phyloP scores from a whole-genome alignment of 2,329 filamentous ascomycete genomes.

The Blastomyces percursus region DNA sequence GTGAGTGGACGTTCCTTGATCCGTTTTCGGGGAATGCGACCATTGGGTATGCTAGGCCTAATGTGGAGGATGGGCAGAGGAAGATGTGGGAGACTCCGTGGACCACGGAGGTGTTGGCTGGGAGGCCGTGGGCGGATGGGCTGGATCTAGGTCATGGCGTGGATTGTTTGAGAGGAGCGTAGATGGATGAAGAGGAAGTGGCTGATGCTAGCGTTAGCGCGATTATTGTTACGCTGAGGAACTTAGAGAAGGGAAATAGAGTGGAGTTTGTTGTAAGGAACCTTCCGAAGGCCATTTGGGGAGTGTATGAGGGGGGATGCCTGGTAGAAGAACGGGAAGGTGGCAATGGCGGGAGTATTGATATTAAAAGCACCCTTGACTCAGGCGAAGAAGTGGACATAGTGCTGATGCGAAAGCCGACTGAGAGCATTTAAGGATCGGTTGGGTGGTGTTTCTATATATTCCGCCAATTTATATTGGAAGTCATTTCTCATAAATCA shows the following conservation, averaged over 20 bases:
- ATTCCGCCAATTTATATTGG: background rate
- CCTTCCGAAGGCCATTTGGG: background rate
- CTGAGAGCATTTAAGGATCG: background rate
- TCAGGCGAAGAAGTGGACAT: background rate
- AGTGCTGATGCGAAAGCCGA: background rate
- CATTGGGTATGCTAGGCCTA: conserved; percentile 29
- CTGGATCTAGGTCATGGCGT: background rate
- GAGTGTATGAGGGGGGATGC: conserved; percentile 7
- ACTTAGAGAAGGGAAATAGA: background rate
- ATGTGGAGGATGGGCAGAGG: conserved; percentile 28
- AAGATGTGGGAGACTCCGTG: conserved; percentile 21
- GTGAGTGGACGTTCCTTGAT: conserved; percentile 15
- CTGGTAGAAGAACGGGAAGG: conserved; percentile 19
- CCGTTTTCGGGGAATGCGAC: conserved; percentile 29
- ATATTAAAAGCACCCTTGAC: background rate
- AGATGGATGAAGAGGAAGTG: background rate
- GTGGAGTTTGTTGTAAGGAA: background rate
- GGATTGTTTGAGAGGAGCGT: background rate
- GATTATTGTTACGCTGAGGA: background rate
- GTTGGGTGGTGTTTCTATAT: background rate
- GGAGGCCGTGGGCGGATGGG: conserved; percentile 13
- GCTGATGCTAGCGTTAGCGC: background rate
- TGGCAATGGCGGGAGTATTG: conserved; percentile 9
- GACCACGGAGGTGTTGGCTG: conserved; percentile 7
- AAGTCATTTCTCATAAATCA: background rate